These are phyloP conservation scores for Pestalotiopsis sp. DNA, from an alignment of 2,329 filamentous ascomycete species.

Conservation along the genomic window DNA sequence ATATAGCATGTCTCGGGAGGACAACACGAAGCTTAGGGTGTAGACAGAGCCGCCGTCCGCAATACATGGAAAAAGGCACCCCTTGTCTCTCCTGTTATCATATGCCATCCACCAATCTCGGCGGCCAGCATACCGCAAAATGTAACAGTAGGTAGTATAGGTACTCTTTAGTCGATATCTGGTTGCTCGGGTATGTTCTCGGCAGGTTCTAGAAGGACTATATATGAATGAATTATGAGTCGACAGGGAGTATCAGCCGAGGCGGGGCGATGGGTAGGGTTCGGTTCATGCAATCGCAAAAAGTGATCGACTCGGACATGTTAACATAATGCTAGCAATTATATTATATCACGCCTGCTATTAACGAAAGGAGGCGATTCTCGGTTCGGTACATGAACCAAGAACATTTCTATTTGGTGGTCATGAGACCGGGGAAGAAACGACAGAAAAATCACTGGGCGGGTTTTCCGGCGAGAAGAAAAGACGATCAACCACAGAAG, in stretches of 20 bases:
- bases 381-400: neutral
- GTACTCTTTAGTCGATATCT: neutral
- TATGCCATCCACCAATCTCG: neutral
- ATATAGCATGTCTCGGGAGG: neutral
- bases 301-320: neutral
- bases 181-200: neutral
- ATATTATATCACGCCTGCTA: neutral
- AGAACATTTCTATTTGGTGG: neutral
- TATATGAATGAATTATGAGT: neutral
- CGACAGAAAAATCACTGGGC: too few species aligned
- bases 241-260: neutral
- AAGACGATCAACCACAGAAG: too few species aligned
- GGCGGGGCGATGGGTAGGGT: neutral
- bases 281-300: neutral
- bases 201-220: neutral
- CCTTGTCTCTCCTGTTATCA: neutral
- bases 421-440: neutral
- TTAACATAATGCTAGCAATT: neutral
- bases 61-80: neutral
- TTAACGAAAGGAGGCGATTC: neutral
- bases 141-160: neutral
- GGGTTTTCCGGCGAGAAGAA: too few species aligned
- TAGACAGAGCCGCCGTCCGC: neutral
- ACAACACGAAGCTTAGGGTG: neutral
- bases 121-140: neutral